phyloP scores from a whole-genome alignment of 345 rosid genomes.

The Citrus cavaleriei region DNA sequence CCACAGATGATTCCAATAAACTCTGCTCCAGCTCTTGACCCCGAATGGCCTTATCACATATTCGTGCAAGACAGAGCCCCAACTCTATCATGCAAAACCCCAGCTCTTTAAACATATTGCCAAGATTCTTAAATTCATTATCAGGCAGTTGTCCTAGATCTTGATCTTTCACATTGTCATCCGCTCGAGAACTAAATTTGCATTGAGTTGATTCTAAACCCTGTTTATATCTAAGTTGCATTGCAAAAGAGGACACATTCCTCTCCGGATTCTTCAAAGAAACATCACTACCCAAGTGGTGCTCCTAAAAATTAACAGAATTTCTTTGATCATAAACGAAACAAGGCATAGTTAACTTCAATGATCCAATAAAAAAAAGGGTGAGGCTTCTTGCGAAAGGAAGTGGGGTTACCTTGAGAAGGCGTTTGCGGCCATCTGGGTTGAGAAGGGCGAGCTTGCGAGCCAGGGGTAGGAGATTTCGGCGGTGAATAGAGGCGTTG shows the following conservation, averaged over 20 bases:
- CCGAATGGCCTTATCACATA: slow-evolving; percentile 73
- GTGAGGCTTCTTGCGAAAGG: not conserved
- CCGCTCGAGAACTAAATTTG: not conserved
- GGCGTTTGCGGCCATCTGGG: slow-evolving; percentile 42
- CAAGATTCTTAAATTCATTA: slow-evolving; percentile 48
- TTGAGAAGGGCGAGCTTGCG: slow-evolving; percentile 66
- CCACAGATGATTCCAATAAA: slow-evolving; percentile 67
- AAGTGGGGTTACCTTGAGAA: slow-evolving; percentile 52
- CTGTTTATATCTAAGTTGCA: slow-evolving; percentile 51
- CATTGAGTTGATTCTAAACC: slow-evolving; percentile 26
- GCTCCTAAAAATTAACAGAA: slow-evolving; percentile 41
- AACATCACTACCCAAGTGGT: slow-evolving; percentile 78
- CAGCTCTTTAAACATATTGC: slow-evolving; percentile 49
- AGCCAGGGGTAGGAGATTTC: slow-evolving; percentile 59
- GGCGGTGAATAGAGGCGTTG: slow-evolving; percentile 52
- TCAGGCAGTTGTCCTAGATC: slow-evolving; percentile 10
- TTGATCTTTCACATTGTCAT: slow-evolving; percentile 5
- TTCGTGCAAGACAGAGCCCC: slow-evolving; percentile 60
- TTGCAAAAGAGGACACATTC: slow-evolving; percentile 75
- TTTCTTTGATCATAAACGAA: not conserved
- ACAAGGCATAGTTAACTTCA: not conserved
- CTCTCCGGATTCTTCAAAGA: slow-evolving; percentile 74
- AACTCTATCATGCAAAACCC: slow-evolving; percentile 80
- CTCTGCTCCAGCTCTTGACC: slow-evolving; percentile 63
- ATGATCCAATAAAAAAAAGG: not conserved